phyloP scores from a whole-genome alignment of 495 filamentous ascomycete species.

The Penicillium tannophilum region DNA sequence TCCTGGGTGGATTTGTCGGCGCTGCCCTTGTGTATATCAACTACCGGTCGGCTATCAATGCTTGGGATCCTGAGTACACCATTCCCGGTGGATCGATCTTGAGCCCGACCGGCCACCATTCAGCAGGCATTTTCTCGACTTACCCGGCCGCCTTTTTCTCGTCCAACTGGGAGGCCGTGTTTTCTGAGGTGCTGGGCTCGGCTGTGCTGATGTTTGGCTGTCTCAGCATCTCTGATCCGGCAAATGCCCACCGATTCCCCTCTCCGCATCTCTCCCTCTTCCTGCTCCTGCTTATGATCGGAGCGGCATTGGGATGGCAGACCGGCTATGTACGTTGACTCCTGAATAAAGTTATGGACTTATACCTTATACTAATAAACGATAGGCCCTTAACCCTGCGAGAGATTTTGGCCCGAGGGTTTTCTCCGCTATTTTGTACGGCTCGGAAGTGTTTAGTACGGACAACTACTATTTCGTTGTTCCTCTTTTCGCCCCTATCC shows the following conservation, averaged over 20 bases:
- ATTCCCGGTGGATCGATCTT: slow-evolving; percentile 40
- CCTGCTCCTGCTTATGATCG: slow-evolving; percentile 35
- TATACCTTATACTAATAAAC: slow-evolving; percentile 20
- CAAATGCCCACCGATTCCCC: slow-evolving; percentile 30
- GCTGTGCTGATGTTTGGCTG: slow-evolving; percentile 39
- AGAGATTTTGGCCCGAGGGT: slow-evolving; percentile 38
- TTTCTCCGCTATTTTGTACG: slow-evolving; percentile 40
- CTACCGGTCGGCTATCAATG: slow-evolving; percentile 37
- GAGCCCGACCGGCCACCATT: slow-evolving; percentile 37
- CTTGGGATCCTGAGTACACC: slow-evolving; percentile 43
- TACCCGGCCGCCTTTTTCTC: slow-evolving; percentile 30
- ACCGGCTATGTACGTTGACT: slow-evolving; percentile 37
- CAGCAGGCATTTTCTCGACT: slow-evolving; percentile 39
- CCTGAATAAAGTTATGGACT: background rate
- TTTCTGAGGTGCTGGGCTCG: slow-evolving; percentile 34
- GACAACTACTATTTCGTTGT: slow-evolving; percentile 39
- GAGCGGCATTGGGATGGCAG: slow-evolving; percentile 39
- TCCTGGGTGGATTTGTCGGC: slow-evolving; percentile 38
- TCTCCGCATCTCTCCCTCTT: slow-evolving; percentile 36
- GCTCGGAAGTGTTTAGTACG: slow-evolving; percentile 34
- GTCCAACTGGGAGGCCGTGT: slow-evolving; percentile 41
- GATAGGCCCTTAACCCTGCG: slow-evolving; percentile 38
- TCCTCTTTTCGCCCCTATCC: slow-evolving; percentile 34
- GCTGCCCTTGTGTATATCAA: slow-evolving; percentile 39
- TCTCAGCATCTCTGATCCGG: slow-evolving; percentile 32